Percentiles rank a stretch among this genome's conserved stretches.
Conservation (phyloP, 305 asterid species). For the Ajuga reptans region DNA sequence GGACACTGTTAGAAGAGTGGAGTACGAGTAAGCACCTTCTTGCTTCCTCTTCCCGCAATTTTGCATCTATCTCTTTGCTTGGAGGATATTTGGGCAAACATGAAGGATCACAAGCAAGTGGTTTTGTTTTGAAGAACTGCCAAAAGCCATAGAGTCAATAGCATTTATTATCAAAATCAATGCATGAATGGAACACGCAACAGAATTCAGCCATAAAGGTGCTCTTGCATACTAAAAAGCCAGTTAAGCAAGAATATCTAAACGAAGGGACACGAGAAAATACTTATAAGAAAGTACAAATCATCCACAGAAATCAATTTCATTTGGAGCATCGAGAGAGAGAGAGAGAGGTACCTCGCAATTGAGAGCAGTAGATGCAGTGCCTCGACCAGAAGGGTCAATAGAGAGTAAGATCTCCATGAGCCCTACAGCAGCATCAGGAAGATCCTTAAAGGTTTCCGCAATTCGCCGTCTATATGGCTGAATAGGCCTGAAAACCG, state of each 20-base stretch:
- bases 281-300: neutral
- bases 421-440: slow-evolving; percentile 50
- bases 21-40: slow-evolving; percentile 38
- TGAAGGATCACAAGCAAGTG: slow-evolving; percentile 66
- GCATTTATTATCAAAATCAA: neutral
- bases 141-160: neutral
- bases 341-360: slow-evolving; percentile 44
- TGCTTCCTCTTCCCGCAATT: slow-evolving; percentile 63
- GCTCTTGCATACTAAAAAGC: neutral
- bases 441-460: slow-evolving; percentile 72
- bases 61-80: slow-evolving; percentile 72
- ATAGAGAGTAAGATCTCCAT: slow-evolving; percentile 74
- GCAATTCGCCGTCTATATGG: slow-evolving; percentile 66
- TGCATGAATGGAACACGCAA: neutral
- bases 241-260: neutral
- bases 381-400: slow-evolving; percentile 68
- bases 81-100: slow-evolving; percentile 67
- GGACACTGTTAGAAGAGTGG: neutral
- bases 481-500: slow-evolving; percentile 62
- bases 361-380: slow-evolving; percentile 64
- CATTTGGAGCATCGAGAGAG: neutral
- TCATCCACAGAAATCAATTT: neutral
- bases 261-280: neutral
- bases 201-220: neutral
- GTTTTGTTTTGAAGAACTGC: slow-evolving; percentile 59